Evolutionary conservation across 345 rosid species (phyloP).

Genomic region (Populus tremula): DNA sequence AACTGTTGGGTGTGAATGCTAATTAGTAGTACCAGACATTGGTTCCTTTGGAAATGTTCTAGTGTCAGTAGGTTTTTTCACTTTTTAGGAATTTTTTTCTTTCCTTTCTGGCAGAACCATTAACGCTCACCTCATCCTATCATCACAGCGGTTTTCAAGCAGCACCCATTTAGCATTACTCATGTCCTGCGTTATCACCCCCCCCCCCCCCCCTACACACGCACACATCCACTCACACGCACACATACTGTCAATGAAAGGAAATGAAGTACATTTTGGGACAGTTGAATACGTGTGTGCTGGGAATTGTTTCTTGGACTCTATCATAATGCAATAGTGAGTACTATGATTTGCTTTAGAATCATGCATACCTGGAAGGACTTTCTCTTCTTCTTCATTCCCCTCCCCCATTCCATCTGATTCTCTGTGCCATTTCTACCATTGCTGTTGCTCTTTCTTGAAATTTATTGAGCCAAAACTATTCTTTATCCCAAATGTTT

Average conservation of each 20-base stretch:
- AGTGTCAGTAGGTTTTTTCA: no score
- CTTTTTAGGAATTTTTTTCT: no score
- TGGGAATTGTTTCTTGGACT: no score
- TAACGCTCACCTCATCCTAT: background rate
- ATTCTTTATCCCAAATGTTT: background rate
- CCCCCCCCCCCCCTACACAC: fast-evolving
- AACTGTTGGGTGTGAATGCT: background rate
- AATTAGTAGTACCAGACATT: background rate
- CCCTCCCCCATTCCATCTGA: background rate
- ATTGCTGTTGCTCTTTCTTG: background rate
- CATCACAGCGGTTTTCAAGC: background rate
- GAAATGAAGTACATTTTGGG: no score
- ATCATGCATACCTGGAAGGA: background rate
- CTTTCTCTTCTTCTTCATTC: background rate
- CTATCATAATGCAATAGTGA: background rate
- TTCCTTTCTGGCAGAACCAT: background rate
- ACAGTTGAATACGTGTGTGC: no score
- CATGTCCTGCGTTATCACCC: no score
- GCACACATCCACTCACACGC: no score
- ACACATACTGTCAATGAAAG: no score
- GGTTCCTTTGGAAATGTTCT: background rate
- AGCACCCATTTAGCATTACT: no score
- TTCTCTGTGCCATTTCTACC: background rate
- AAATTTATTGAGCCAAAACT: no score
- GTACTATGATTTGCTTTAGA: background rate